A percentile compares a stretch with the other conserved stretches of the same genome.
Evolutionary conservation across 1,284 basidiomycete genomes (phyloP).

Genomic region (Termitomyces sp.): DNA sequence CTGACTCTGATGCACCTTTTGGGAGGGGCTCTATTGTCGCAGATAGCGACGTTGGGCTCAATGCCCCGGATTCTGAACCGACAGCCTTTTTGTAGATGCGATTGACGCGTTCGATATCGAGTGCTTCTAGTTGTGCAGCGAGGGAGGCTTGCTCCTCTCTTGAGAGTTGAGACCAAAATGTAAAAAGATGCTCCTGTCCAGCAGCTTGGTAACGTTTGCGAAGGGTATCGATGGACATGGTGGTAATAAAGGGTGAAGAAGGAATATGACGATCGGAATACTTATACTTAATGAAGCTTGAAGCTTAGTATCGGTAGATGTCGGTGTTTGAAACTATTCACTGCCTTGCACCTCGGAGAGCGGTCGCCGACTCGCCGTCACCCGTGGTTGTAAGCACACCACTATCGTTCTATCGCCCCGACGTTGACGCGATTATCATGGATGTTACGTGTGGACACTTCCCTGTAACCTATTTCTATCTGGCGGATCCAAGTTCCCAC

Average conservation of each 20-base stretch:
- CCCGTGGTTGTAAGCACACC: background rate
- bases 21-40: conserved; percentile 77
- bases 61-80: conserved; percentile 54
- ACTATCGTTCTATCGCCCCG: background rate
- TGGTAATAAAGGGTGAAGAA: conserved; percentile 12
- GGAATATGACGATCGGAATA: background rate
- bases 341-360: background rate
- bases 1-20: conserved; percentile 63
- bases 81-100: conserved; percentile 80
- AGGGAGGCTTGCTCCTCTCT: conserved; percentile 63
- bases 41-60: conserved; percentile 39
- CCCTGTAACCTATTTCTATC: background rate
- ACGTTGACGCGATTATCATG: background rate
- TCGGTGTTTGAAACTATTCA: conserved; percentile 8
- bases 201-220: conserved; percentile 69
- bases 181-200: conserved; percentile 85
- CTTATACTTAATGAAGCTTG: conserved; percentile 10
- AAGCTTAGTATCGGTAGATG: conserved; percentile 17
- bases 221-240: conserved; percentile 48
- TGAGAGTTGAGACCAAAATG: conserved; percentile 79
- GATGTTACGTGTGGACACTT: background rate
- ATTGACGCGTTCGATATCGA: conserved; percentile 92
- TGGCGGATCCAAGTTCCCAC: background rate
- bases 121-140: conserved; percentile 68
- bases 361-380: background rate